phyloP scores from a whole-genome alignment of 2,329 filamentous ascomycete genomes.

The Stagonosporopsis cucurbitacearum region DNA sequence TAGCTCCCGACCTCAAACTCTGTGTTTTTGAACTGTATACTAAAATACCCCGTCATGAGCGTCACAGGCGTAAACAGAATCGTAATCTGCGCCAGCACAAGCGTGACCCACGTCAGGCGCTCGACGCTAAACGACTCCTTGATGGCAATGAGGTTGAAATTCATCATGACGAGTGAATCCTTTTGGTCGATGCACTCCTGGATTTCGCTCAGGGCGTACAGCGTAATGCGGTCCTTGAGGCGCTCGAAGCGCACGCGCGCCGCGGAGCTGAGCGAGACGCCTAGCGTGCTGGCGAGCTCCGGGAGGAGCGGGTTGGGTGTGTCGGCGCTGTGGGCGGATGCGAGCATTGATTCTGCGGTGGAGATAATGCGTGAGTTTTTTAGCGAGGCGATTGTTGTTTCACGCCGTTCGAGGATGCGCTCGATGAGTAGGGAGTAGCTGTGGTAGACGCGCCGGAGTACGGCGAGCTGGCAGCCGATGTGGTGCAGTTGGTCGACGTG shows the following conservation, averaged over 20 bases:
- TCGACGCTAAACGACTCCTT: constrained; percentile 77
- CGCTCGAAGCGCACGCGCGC: constrained; percentile 66
- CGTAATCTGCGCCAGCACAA: constrained; percentile 75
- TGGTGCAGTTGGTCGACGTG: constrained; percentile 63
- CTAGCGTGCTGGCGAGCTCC: constrained; percentile 50
- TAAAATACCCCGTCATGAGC: constrained; percentile 78
- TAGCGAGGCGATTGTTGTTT: constrained; percentile 52
- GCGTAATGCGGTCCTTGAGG: constrained; percentile 63
- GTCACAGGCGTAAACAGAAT: constrained; percentile 78
- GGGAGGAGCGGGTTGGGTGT: constrained; percentile 31
- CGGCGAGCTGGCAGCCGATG: constrained; percentile 66
- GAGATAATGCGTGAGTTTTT: constrained; percentile 53
- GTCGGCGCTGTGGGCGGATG: constrained; percentile 28
- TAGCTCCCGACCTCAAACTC: constrained; percentile 69
- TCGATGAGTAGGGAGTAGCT: constrained; percentile 66
- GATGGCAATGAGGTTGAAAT: constrained; percentile 78
- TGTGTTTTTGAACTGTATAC: constrained; percentile 66
- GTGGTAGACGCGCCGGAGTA: constrained; percentile 66
- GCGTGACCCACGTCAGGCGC: constrained; percentile 72
- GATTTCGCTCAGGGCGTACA: constrained; percentile 68
- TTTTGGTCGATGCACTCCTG: constrained; percentile 72
- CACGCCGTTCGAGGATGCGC: constrained; percentile 60
- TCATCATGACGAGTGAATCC: constrained; percentile 72
- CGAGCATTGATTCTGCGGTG: constrained; percentile 37
- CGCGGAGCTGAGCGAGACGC: constrained; percentile 55